phyloP scores from a whole-genome alignment of 1,139 yeast genomes.

The Groenewaldozyma auringiensis region DNA sequence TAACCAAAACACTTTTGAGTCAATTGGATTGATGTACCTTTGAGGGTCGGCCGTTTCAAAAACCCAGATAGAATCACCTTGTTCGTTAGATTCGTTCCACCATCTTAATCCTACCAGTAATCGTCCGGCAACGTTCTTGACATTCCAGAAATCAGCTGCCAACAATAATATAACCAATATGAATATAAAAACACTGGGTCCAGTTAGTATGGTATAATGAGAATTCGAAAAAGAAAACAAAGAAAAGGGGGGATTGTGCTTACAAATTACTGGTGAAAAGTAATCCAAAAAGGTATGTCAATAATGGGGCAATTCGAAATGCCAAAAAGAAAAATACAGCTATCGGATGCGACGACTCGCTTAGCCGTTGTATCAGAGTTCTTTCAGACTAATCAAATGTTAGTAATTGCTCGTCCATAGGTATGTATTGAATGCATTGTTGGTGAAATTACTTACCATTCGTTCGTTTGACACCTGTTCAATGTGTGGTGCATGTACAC shows the following conservation, averaged over 20 bases:
- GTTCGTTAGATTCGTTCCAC: conserved; percentile 60
- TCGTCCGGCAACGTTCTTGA: conserved; percentile 85
- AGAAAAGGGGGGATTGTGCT: too few relatives aligned
- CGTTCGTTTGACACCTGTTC: too few relatives aligned
- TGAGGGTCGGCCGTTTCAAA: conserved; percentile 82
- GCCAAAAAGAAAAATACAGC: conserved; percentile 60
- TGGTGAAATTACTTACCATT: too few relatives aligned
- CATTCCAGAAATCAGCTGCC: conserved; percentile 90
- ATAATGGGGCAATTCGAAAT: conserved; percentile 52
- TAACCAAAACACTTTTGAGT: conserved; percentile 81
- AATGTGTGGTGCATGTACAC: too few relatives aligned
- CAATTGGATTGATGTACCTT: conserved; percentile 82
- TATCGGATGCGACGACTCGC: conserved; percentile 74
- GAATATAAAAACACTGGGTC: conserved; percentile 58
- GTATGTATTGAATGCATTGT: too few relatives aligned
- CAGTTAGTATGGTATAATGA: conserved; percentile 1
- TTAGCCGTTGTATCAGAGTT: conserved; percentile 35
- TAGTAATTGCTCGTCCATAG: too few relatives aligned
- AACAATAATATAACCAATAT: conserved; percentile 65
- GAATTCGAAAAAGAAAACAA: too few relatives aligned
- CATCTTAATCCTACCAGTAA: conserved; percentile 85
- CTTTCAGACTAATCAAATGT: neutral
- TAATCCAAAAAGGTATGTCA: conserved; percentile 63
- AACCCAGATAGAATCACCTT: conserved; percentile 77
- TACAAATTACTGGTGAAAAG: conserved; percentile 55